Conservation (phyloP, 2,329 filamentous ascomycete genomes). For the Botryosphaeria dothidea region DNA sequence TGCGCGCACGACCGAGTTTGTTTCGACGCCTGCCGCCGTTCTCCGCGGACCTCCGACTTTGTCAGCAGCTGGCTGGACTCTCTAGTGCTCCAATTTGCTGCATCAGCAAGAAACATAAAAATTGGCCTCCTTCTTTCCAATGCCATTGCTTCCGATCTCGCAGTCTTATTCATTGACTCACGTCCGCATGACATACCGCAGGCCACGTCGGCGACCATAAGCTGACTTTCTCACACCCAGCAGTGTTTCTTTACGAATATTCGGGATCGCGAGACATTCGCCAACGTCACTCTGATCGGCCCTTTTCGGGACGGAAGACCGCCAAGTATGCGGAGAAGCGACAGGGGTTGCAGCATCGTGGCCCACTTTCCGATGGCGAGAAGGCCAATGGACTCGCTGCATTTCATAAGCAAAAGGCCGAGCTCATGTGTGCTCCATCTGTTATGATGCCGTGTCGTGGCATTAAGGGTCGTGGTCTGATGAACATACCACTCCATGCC, state of each 20-base stretch:
- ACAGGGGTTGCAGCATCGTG: not conserved
- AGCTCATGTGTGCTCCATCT: no score
- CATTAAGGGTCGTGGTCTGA: no score
- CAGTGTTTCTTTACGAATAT: not conserved
- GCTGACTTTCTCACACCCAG: not conserved
- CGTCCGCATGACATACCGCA: not conserved
- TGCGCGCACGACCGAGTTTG: not conserved
- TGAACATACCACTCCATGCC: no score
- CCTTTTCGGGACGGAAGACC: not conserved
- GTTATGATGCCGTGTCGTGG: no score
- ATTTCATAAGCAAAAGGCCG: not conserved
- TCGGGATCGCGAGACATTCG: not conserved
- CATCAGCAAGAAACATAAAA: not conserved
- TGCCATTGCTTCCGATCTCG: not conserved
- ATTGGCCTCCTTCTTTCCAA: not conserved
- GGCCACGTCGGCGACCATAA: not conserved
- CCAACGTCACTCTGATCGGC: not conserved
- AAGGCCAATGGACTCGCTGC: not conserved
- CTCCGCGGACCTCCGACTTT: not conserved
- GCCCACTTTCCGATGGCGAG: not conserved
- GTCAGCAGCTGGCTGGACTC: conserved; percentile 6
- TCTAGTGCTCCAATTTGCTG: not conserved
- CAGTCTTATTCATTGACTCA: not conserved
- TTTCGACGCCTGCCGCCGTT: not conserved
- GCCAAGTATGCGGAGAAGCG: not conserved